Conservation (phyloP, 805 yeast species). For the Myxozyma melibiosi region DNA sequence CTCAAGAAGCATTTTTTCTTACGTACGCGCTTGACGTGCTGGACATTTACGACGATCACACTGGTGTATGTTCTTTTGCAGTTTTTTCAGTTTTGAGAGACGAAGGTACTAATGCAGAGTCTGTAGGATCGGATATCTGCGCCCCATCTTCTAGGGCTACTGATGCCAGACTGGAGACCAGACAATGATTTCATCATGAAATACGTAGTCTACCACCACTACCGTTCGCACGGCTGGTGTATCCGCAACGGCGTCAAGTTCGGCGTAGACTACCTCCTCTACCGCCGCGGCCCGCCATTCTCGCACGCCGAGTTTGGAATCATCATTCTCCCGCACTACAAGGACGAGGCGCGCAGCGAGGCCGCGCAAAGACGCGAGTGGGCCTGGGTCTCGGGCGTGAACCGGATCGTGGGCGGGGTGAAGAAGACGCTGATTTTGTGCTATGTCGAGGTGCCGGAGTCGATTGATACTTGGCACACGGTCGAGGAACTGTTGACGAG, state of each 20-base stretch:
- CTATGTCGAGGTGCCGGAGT: conserved; percentile 61
- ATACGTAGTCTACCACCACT: conserved; percentile 82
- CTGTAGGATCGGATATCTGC: conserved; percentile 17
- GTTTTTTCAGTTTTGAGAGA: neutral
- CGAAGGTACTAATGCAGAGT: neutral
- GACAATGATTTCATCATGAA: conserved; percentile 51
- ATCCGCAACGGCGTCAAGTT: conserved; percentile 89
- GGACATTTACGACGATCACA: conserved; percentile 39
- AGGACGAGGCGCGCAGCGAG: conserved; percentile 38
- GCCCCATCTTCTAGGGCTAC: conserved; percentile 20
- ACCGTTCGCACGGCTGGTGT: conserved; percentile 91
- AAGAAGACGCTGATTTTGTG: conserved; percentile 72
- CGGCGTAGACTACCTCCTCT: conserved; percentile 81
- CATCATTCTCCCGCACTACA: conserved; percentile 49
- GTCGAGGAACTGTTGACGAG: conserved; percentile 45
- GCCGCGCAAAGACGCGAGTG: conserved; percentile 45
- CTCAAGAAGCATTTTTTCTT: conserved; percentile 74
- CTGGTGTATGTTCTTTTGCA: conserved; percentile 23
- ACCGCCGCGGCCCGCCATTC: conserved; percentile 92
- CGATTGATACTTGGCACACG: conserved; percentile 35
- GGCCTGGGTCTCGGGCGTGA: conserved; percentile 67
- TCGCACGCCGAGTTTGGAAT: conserved; percentile 89
- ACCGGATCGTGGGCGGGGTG: conserved; percentile 85
- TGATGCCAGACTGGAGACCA: conserved; percentile 39
- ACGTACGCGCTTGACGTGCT: conserved; percentile 57